A percentile compares a stretch with the other conserved stretches of the same genome.
Conservation (phyloP, 176 grass and related monocot species). For the Triticum dicoccoides region DNA sequence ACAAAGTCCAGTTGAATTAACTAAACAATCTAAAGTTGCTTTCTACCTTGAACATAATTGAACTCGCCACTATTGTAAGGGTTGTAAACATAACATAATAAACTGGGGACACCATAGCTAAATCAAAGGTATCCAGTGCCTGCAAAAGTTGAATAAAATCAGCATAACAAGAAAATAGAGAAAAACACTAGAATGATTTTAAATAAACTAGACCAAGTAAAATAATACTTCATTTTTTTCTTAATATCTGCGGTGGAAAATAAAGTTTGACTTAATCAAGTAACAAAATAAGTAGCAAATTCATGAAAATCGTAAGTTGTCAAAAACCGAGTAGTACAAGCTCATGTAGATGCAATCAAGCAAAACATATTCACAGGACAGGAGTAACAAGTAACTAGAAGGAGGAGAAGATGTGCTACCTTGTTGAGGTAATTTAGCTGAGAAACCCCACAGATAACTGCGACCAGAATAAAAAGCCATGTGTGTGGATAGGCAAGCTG, state of each 20-base stretch:
- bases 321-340: background rate
- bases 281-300: background rate
- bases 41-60: slow-evolving; percentile 98
- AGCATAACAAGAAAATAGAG: slow-evolving; percentile 8
- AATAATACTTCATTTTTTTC: background rate
- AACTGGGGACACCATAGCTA: slow-evolving; percentile 85
- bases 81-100: slow-evolving; percentile 98
- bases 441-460: slow-evolving; percentile 72
- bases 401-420: slow-evolving; percentile 32
- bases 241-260: background rate
- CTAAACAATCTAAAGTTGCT: background rate
- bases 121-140: slow-evolving; percentile 95
- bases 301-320: background rate
- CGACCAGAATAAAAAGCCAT: slow-evolving; percentile 82
- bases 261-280: background rate
- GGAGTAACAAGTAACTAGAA: background rate
- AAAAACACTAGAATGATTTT: background rate
- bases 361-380: background rate
- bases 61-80: slow-evolving; percentile 86
- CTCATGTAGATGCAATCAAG: background rate
- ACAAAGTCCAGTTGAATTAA: slow-evolving; percentile 17
- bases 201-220: background rate
- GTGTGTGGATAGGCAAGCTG: slow-evolving; percentile 82
- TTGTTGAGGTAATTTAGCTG: slow-evolving; percentile 99
- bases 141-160: slow-evolving; percentile 35